A percentile compares a stretch with the other conserved stretches of the same genome.
Evolutionary conservation across 495 filamentous ascomycete species (phyloP).

Genomic region (Lineolata rhizophorae): DNA sequence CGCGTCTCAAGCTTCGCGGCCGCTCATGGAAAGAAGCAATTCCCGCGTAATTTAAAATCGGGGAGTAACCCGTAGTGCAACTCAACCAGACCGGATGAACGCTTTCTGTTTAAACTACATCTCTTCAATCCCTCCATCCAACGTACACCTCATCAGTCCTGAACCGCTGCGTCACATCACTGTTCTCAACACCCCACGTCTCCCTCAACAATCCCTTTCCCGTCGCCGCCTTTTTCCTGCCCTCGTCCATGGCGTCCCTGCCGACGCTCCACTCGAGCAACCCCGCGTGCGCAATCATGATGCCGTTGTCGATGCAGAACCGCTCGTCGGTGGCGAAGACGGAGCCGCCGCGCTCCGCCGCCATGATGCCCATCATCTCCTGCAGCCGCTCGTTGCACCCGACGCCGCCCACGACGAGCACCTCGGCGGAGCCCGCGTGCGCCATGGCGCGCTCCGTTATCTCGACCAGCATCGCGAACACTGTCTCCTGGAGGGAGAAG

Average conservation of each 20-base stretch:
- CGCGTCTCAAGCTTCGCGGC: too few species aligned
- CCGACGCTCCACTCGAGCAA: conserved; percentile 42
- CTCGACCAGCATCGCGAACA: conserved; percentile 93
- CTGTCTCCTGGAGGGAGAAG: conserved; percentile 85
- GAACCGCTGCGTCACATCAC: conserved; percentile 82
- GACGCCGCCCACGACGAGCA: conserved; percentile 91
- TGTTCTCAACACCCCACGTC: conserved; percentile 35
- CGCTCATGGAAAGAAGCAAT: too few species aligned
- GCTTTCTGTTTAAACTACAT: too few species aligned
- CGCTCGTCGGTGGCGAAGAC: conserved; percentile 91
- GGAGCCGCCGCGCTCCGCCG: conserved; percentile 66
- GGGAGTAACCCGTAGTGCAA: too few species aligned
- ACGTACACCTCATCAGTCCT: conserved; percentile 87
- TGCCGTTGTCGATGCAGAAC: conserved; percentile 97
- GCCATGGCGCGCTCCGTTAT: conserved; percentile 98
- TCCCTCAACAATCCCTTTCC: not conserved
- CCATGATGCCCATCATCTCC: conserved; percentile 97
- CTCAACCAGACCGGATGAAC: not conserved
- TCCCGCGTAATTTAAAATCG: too few species aligned
- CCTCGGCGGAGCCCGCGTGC: conserved; percentile 75
- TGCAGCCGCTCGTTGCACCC: conserved; percentile 93
- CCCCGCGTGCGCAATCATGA: conserved; percentile 98
- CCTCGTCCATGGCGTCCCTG: not conserved
- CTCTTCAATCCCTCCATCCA: conserved; percentile 57
- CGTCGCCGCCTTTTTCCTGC: not conserved